phyloP scores from a whole-genome alignment of 225 moss, liverwort and hornwort species.

The Rhytidiadelphus loreus region DNA sequence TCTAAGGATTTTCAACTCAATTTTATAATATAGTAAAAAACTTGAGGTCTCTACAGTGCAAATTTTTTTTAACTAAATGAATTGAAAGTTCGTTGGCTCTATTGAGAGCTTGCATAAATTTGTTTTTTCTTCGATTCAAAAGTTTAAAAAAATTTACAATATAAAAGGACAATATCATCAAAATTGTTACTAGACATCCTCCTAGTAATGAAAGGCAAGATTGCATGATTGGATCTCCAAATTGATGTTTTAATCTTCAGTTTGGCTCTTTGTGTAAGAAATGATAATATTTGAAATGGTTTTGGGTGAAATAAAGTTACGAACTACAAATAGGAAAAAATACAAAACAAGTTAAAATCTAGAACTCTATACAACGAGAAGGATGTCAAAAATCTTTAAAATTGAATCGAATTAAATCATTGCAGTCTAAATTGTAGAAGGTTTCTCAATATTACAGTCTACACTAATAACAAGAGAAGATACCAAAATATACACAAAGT shows the following conservation, averaged over 20 bases:
- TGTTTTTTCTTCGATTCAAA: background rate
- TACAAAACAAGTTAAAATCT: background rate
- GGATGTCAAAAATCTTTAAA: background rate
- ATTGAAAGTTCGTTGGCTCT: background rate
- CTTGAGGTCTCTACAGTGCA: too few species aligned
- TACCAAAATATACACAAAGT: accelerated
- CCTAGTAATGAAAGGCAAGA: background rate
- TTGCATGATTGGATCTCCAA: background rate
- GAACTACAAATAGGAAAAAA: too few species aligned
- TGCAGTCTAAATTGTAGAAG: background rate
- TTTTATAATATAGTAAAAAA: background rate
- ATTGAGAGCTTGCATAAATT: background rate
- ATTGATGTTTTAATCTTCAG: background rate
- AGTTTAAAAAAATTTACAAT: background rate
- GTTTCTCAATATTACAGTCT: background rate
- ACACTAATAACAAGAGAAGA: background rate
- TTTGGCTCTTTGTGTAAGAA: background rate
- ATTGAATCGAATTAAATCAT: background rate
- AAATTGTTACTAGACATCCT: background rate
- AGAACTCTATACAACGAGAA: background rate
- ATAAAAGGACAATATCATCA: background rate
- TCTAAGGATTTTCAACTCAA: background rate
- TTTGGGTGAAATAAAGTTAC: background rate
- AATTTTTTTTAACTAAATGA: too few species aligned
- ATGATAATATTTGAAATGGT: background rate